These are phyloP conservation scores for Symmetrospora coprosmae DNA, from an alignment of 768 basidiomycete species.

Conservation along the genomic window DNA sequence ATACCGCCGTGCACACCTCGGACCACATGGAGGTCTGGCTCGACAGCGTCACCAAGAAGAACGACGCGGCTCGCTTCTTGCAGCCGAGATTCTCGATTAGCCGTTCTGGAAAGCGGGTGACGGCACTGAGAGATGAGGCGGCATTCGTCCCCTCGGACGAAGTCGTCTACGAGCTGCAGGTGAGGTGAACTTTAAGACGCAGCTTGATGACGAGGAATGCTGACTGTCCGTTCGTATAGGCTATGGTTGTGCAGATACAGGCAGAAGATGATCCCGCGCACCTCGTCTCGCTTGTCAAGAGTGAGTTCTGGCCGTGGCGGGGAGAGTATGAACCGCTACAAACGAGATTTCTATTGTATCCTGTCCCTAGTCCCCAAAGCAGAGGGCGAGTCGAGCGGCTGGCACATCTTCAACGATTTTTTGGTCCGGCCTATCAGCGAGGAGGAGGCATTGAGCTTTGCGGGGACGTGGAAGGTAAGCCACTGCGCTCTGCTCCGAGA, in stretches of 20 bases:
- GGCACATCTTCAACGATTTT: constrained; percentile 97
- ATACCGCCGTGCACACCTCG: constrained; percentile 63
- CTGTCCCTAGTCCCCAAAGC: constrained; percentile 49
- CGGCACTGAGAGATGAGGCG: constrained; percentile 46
- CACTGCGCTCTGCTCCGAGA: too few relatives aligned
- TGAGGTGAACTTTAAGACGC: too few relatives aligned
- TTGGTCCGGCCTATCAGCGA: constrained; percentile 69
- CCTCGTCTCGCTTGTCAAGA: constrained; percentile 68
- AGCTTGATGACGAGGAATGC: too few relatives aligned
- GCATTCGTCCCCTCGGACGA: constrained; percentile 45
- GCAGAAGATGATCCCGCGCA: constrained; percentile 61
- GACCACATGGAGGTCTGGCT: constrained; percentile 64
- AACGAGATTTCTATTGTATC: neutral
- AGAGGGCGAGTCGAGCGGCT: constrained; percentile 44
- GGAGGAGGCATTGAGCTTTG: constrained; percentile 73
- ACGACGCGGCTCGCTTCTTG: constrained; percentile 43
- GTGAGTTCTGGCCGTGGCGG: too few relatives aligned
- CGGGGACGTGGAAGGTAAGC: constrained; percentile 77
- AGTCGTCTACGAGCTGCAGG: constrained; percentile 58
- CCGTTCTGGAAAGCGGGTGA: neutral
- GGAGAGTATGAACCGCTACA: neutral
- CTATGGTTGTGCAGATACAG: constrained; percentile 65
- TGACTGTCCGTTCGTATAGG: too few relatives aligned
- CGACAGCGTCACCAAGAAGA: constrained; percentile 44
- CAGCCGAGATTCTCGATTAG: constrained; percentile 39